Evolutionary conservation across 2,329 filamentous ascomycete genomes (phyloP).

Genomic region (Paradendryphiella salina): DNA sequence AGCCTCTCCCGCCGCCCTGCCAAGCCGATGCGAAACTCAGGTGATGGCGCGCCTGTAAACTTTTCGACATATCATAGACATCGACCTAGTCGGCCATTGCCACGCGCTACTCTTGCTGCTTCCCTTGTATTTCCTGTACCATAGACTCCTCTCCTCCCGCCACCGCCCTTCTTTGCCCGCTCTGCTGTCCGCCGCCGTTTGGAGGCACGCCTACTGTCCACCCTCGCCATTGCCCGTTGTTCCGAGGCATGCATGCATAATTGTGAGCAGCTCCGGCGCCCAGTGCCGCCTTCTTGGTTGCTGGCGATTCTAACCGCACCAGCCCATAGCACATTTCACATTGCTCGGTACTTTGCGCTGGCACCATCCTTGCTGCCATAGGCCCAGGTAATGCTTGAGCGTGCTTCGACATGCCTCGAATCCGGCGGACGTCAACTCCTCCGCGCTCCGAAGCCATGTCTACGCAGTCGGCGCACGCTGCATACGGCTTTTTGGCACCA

Average conservation of each 20-base stretch:
- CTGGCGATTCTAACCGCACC: slow-evolving; percentile 3
- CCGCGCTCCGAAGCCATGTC: slow-evolving; percentile 46
- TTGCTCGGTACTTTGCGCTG: slow-evolving; percentile 29
- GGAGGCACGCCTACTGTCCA: not conserved
- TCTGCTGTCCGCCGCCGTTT: not conserved
- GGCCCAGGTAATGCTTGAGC: slow-evolving; percentile 59
- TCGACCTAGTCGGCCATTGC: slow-evolving; percentile 14
- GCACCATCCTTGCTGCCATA: slow-evolving; percentile 25
- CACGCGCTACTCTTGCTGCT: slow-evolving; percentile 12
- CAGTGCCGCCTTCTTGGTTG: not conserved
- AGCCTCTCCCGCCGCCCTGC: slow-evolving; percentile 15
- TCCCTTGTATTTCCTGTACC: slow-evolving; percentile 8
- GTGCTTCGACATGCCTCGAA: slow-evolving; percentile 62
- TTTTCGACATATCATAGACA: slow-evolving; percentile 28
- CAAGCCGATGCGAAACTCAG: slow-evolving; percentile 19
- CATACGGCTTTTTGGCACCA: slow-evolving; percentile 62
- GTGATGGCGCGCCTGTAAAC: slow-evolving; percentile 28
- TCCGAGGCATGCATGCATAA: slow-evolving; percentile 28
- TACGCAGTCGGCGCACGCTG: slow-evolving; percentile 54
- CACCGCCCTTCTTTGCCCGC: no score
- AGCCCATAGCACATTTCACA: slow-evolving; percentile 8
- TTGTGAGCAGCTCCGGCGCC: slow-evolving; percentile 18
- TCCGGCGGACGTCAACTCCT: slow-evolving; percentile 58
- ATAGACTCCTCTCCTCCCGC: slow-evolving; percentile 1
- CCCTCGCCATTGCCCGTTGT: slow-evolving; percentile 17